Percentiles rank a stretch among this genome's conserved stretches.
These are phyloP conservation scores for Aspergillus sparsus DNA, from an alignment of 495 filamentous ascomycete genomes.

Conservation along the genomic window DNA sequence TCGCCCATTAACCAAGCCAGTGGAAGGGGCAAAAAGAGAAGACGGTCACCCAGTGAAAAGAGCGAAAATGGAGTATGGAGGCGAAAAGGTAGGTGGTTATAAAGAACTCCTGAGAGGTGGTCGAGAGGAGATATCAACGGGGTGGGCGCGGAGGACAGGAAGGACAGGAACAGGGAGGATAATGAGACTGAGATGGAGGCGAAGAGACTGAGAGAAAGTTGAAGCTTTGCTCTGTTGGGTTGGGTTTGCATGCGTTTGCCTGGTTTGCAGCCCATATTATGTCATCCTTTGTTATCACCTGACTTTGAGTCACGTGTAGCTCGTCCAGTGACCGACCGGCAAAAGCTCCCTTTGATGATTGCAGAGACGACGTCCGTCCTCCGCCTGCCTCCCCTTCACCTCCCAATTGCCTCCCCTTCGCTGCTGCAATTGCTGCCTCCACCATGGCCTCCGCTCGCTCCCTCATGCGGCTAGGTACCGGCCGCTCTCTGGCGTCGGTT, in stretches of 20 bases:
- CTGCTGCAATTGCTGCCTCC: conserved; percentile 35
- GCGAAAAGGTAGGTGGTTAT: conserved; percentile 1
- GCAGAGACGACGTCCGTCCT: conserved; percentile 23
- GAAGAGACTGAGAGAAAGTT: conserved; percentile 35
- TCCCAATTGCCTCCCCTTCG: conserved; percentile 17
- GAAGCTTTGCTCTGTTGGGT: conserved; percentile 44
- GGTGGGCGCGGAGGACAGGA: conserved; percentile 25
- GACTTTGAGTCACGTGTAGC: conserved; percentile 12
- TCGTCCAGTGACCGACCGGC: conserved; percentile 32
- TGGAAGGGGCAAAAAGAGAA: conserved; percentile 25
- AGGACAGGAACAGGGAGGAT: conserved; percentile 17
- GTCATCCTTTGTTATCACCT: conserved; percentile 21
- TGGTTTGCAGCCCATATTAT: conserved; percentile 29
- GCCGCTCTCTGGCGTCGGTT: conserved; percentile 61
- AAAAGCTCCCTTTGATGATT: conserved; percentile 35
- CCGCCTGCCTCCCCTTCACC: conserved; percentile 22
- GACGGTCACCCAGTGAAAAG: conserved; percentile 16
- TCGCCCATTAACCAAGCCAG: conserved; percentile 30
- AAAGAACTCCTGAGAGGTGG: conserved; percentile 22
- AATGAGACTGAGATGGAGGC: conserved; percentile 24
- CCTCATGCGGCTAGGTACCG: conserved; percentile 66
- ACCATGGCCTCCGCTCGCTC: conserved; percentile 56
- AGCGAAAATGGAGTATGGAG: conserved; percentile 2
- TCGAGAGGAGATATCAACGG: conserved; percentile 24
- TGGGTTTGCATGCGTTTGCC: conserved; percentile 40